Evolutionary conservation across 768 basidiomycete genomes (phyloP), one percentile per base, ranked within the genome.

Genomic region (Panellus pusillus): DNA sequence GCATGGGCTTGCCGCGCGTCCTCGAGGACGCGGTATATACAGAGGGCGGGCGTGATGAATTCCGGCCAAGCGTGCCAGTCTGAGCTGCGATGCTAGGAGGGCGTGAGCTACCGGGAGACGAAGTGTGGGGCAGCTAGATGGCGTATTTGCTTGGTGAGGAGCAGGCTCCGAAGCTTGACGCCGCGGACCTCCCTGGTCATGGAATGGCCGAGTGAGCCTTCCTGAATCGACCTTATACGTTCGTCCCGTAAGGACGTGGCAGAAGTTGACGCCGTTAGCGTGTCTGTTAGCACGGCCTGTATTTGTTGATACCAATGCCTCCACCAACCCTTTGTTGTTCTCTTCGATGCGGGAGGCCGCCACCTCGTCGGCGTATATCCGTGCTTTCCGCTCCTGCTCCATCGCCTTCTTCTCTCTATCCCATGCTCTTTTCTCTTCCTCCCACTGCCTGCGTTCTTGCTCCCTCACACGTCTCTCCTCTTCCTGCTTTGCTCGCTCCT

Each of bases 261-360:
- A 61, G 76, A 72, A 62, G 69, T 61, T 39, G 74, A 72, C 47
- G 72, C 50, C 38, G 47, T 47, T 44, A 63, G 55, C 47, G 65
- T 56, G 31, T 66, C 63, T 44, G 64, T 49, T 44, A 63, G 55
- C 47, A 65, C 57, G 29, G 66, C 63, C n/a, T 44, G 64, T 54
- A 52, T 63, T n/a, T 65, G 62, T 56, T 58, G 46, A 64, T 64
- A 61, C 67, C 65, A 62, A 64, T 61, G 12, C 63, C 63, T 58
- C 70, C 84, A 31, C 70, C 84, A 31, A 72, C 74, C 63, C 84
- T 79, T 50, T 74, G 69, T 3, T 75, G 70, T 63, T 90, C 87
- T 56, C 85, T 79, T 61, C 89, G 73, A 72, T 55, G 58, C 89
- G 76, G 3, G 87, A 71, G 28, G 84, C 85, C 35, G 72, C 73